Conservation (phyloP, 2,329 filamentous ascomycete genomes). For the Phyllosticta paracitricarpa region DNA sequence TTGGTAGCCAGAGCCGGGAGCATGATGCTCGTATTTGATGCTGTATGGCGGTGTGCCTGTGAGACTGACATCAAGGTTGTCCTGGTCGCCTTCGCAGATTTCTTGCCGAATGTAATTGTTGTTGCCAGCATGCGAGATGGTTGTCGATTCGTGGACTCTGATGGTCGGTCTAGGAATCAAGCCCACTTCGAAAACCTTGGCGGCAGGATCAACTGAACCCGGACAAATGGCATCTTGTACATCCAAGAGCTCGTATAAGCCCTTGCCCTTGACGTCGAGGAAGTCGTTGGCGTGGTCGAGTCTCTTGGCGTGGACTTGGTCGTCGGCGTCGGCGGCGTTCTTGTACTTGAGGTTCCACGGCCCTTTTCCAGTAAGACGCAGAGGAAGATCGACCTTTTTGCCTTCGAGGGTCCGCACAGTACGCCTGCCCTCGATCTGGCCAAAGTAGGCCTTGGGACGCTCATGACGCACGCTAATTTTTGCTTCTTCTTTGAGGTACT, state of each 20-base stretch:
- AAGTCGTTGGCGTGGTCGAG: conserved; percentile 55
- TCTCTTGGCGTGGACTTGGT: conserved; percentile 32
- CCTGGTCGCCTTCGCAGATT: conserved; percentile 90
- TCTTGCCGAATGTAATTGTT: conserved; percentile 61
- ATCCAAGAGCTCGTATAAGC: conserved; percentile 69
- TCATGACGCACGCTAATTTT: conserved; percentile 83
- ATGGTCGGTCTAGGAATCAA: conserved; percentile 79
- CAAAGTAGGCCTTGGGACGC: conserved; percentile 77
- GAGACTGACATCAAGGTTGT: conserved; percentile 72
- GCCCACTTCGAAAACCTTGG: conserved; percentile 66
- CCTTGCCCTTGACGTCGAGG: conserved; percentile 49
- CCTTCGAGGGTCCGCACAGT: conserved; percentile 67
- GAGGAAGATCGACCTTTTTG: conserved; percentile 61
- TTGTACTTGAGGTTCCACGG: conserved; percentile 76
- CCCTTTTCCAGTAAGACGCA: conserved; percentile 74
- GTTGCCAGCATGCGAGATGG: conserved; percentile 43
- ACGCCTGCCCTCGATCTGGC: conserved; percentile 70
- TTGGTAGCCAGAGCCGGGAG: conserved; percentile 54
- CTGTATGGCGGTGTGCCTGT: conserved; percentile 74
- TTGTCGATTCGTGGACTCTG: conserved; percentile 52
- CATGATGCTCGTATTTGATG: conserved; percentile 70
- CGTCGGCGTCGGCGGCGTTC: conserved; percentile 46
- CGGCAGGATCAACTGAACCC: conserved; percentile 64
- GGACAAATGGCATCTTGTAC: conserved; percentile 74
- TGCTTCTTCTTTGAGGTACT: conserved; percentile 71